phyloP scores from a whole-genome alignment of 139 green algal species.

The Pleodorina starrii region DNA sequence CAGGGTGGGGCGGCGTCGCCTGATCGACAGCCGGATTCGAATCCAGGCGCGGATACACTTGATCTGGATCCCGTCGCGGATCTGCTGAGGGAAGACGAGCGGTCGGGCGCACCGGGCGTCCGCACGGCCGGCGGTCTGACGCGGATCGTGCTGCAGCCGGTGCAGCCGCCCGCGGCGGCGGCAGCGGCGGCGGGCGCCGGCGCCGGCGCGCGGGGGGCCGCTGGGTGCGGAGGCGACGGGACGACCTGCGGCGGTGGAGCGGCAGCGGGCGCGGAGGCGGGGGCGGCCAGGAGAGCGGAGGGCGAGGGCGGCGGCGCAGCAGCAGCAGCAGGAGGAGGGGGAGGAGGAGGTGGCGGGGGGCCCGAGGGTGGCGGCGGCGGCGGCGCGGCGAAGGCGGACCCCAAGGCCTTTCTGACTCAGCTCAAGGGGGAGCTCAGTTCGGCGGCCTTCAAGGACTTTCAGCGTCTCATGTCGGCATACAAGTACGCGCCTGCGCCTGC shows the following conservation, averaged over 20 bases:
- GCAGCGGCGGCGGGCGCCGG: not conserved
- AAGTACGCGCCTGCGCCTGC: constrained; percentile 25
- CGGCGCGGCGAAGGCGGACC: not conserved
- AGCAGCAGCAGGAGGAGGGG: not conserved
- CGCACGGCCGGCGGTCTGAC: constrained; percentile 32
- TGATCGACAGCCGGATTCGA: not conserved
- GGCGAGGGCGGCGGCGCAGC: not conserved
- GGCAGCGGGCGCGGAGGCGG: not conserved
- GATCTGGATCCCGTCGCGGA: constrained; percentile 10
- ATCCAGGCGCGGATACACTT: not conserved
- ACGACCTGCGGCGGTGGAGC: not conserved
- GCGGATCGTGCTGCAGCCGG: constrained; percentile 38
- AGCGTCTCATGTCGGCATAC: constrained; percentile 46
- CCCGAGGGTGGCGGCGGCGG: not conserved
- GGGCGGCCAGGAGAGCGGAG: not conserved
- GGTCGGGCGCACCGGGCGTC: not conserved
- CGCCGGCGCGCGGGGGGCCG: not conserved
- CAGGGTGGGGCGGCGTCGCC: not conserved
- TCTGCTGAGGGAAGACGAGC: not conserved
- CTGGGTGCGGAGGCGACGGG: not conserved
- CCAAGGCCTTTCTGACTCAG: constrained; percentile 41
- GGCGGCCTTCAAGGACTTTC: constrained; percentile 31
- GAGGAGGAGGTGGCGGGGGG: not conserved
- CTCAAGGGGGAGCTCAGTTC: constrained; percentile 34
- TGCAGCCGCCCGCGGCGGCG: constrained; percentile 1